These are phyloP conservation scores for Teunomyces atbi DNA, from an alignment of 805 yeast species.

Conservation along the genomic window DNA sequence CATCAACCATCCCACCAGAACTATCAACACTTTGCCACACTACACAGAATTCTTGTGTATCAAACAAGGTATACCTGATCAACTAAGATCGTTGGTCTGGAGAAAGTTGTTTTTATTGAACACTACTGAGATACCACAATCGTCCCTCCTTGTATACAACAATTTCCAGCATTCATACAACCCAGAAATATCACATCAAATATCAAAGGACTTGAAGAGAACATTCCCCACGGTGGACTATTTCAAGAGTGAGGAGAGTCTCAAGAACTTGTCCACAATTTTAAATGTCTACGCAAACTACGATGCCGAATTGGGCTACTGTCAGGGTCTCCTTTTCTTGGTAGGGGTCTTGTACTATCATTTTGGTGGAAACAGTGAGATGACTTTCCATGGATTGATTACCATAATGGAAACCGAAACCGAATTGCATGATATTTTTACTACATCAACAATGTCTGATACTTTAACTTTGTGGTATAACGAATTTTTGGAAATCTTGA, in stretches of 20 bases:
- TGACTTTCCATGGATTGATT: constrained; percentile 52
- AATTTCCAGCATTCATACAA: constrained; percentile 45
- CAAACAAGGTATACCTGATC: constrained; percentile 45
- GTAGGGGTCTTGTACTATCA: constrained; percentile 56
- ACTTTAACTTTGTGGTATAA: constrained; percentile 52
- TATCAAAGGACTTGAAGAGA: constrained; percentile 56
- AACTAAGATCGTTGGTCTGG: constrained; percentile 46
- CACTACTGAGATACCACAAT: constrained; percentile 31
- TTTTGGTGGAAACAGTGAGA: constrained; percentile 29
- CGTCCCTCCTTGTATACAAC: constrained; percentile 30
- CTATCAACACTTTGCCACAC: constrained; percentile 46
- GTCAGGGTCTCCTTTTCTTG: constrained; percentile 64
- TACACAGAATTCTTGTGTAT: constrained; percentile 44
- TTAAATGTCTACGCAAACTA: constrained; percentile 62
- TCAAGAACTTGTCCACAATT: constrained; percentile 48
- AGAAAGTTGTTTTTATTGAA: constrained; percentile 34
- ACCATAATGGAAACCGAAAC: constrained; percentile 57
- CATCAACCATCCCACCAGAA: constrained; percentile 42
- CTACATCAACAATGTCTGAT: constrained; percentile 49
- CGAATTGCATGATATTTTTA: constrained; percentile 50
- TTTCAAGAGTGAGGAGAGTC: constrained; percentile 45
- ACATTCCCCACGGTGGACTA: constrained; percentile 56
- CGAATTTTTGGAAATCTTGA: constrained; percentile 49
- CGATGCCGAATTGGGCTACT: constrained; percentile 65
- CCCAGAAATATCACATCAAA: constrained; percentile 40